Evolutionary conservation across 768 basidiomycete species (phyloP), one percentile per base, ranked within the genome.

Genomic region (Cystobasidium ongulense): DNA sequence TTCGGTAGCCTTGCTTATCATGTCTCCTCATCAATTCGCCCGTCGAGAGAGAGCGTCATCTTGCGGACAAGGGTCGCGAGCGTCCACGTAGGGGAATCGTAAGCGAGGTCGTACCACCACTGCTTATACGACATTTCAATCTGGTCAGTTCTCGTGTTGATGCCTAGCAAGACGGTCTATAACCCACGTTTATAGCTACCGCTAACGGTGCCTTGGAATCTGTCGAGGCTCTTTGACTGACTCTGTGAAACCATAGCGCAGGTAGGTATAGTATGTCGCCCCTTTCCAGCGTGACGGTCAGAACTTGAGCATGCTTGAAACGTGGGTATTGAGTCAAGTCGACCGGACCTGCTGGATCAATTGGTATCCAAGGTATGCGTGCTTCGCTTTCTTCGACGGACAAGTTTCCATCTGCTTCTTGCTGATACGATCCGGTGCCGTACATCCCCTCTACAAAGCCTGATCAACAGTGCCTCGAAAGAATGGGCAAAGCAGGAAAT

Each of bases 241-340:
- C 91, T 78, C 90, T 86, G 80, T 95, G 93, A 89, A 89, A 95
- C 94, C 94, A 96, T 0, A 91, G 88, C 3, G 89, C 86, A n/a
- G 94, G 94, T 23, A 96, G 86, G 81, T 92, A 95, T 23, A 96
- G 81, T 0, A 89, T 87, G 76, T 94, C 89, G 1, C 93, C 92
- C 5, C 86, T 85, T 2, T 82, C 75, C 7, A 96, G 79, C 0
- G 86, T 86, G 29, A 94, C 84, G 15, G 84, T 82, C 38, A 93
- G 85, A 0, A 92, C 88, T 62, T 86, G 85, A 0, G 88, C 85
- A 29, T 84, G 84, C 0, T 81, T 76, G 25, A 76, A 77, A 8
- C 79, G 72, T 1, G 72, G 66, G 43, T 53, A 67, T 2, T 0
- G 8, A 0, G 29, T 23, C 11, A 67, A 53, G 33, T 50, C 74